A percentile compares a stretch with the other conserved stretches of the same genome.
phyloP scores from a whole-genome alignment of 164 flowering plant species.

The Magnolia sinica region DNA sequence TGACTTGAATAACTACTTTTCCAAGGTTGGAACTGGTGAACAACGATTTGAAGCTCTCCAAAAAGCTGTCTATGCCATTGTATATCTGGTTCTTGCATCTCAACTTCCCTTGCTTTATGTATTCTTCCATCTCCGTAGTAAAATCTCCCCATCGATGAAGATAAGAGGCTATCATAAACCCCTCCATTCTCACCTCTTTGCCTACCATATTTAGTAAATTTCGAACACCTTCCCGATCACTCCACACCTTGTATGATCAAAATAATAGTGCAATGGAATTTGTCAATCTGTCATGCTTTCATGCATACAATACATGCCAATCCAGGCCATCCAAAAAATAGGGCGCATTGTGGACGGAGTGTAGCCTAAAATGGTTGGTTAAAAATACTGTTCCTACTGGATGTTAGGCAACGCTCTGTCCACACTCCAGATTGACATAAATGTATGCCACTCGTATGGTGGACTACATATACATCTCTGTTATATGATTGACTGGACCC shows the following conservation, averaged over 20 bases:
- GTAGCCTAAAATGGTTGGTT: too few relatives aligned
- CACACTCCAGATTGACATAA: too few relatives aligned
- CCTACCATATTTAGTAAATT: conserved; percentile 48
- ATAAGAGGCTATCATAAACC: conserved; percentile 36
- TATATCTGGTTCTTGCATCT: conserved; percentile 27
- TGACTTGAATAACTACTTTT: conserved; percentile 34
- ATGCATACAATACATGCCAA: too few relatives aligned
- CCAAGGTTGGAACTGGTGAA: conserved; percentile 44
- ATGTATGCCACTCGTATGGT: too few relatives aligned
- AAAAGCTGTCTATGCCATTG: conserved; percentile 39
- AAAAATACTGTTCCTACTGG: too few relatives aligned
- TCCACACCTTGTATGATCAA: conserved; percentile 28
- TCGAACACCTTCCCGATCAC: conserved; percentile 39
- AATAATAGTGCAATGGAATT: too few relatives aligned
- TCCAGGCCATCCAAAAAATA: too few relatives aligned
- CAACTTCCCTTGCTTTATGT: conserved; percentile 38
- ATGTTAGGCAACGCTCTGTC: too few relatives aligned
- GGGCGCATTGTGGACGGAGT: too few relatives aligned
- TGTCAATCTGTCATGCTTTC: too few relatives aligned
- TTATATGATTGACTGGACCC: too few relatives aligned
- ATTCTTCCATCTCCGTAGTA: conserved; percentile 27
- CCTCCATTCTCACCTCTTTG: conserved; percentile 46
- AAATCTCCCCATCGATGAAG: conserved; percentile 35
- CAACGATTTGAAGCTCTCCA: conserved; percentile 35
- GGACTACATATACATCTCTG: too few relatives aligned